phyloP scores from a whole-genome alignment of 2,329 filamentous ascomycete species.

The Fusarium citri region DNA sequence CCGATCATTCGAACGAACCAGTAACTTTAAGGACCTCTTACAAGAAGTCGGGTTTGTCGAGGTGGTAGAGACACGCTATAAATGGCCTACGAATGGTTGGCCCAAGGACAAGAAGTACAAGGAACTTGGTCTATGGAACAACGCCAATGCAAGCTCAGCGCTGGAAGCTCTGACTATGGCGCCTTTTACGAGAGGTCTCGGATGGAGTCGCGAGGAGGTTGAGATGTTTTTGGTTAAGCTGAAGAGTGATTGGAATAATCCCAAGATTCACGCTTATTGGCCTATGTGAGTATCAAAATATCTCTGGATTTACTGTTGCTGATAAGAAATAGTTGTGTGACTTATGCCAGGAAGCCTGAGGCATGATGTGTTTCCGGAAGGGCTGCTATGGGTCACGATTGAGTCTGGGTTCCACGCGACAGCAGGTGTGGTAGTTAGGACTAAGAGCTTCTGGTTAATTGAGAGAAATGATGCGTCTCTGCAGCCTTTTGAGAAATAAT shows the following conservation, averaged over 20 bases:
- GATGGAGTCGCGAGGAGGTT: slow-evolving; percentile 34
- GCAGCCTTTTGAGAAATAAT: fast-evolving
- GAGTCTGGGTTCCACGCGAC: background rate
- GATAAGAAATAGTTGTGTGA: slow-evolving; percentile 20
- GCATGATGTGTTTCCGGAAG: background rate
- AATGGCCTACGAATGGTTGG: slow-evolving; percentile 63
- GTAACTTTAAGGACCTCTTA: slow-evolving; percentile 50
- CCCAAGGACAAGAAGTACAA: slow-evolving; percentile 62
- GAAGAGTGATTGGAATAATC: slow-evolving; percentile 29
- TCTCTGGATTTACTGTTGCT: background rate
- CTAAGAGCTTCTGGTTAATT: too few relatives aligned
- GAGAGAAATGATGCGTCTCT: fast-evolving
- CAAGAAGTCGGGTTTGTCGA: slow-evolving; percentile 63
- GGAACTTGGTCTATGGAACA: slow-evolving; percentile 56
- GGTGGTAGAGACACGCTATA: slow-evolving; percentile 58
- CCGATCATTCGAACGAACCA: slow-evolving; percentile 42
- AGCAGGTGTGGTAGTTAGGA: background rate
- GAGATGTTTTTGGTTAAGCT: slow-evolving; percentile 22
- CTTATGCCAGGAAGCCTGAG: slow-evolving; percentile 33
- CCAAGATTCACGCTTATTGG: slow-evolving; percentile 37
- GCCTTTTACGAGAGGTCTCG: slow-evolving; percentile 44
- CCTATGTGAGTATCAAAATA: slow-evolving; percentile 12
- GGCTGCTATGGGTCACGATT: background rate
- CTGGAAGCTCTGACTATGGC: slow-evolving; percentile 48
- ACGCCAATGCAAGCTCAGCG: slow-evolving; percentile 38